Evolutionary conservation across 2,329 filamentous ascomycete genomes (phyloP), one percentile per base, ranked within the genome.

Genomic region (Aspergillus fumigatiaffinis): DNA sequence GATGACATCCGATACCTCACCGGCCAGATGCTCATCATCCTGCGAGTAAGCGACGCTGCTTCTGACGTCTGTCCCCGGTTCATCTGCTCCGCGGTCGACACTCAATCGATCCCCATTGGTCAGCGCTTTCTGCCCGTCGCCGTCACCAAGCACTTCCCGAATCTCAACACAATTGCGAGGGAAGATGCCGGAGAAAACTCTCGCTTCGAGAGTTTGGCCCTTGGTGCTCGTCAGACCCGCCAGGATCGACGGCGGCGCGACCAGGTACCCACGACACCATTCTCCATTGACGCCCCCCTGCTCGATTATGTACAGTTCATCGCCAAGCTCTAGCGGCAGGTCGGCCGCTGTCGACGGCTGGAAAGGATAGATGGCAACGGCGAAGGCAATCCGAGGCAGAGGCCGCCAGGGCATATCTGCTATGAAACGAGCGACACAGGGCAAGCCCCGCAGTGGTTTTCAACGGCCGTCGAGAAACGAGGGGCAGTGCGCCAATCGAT

Each of bases 181-280:
- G 71, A 99, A 99, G 68, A 99, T 96, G 67, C 94, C 94, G n/a
- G 92, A 96, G 73, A 97, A 99, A 57, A 99, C 94, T 63, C 94
- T 87, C 58, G 93, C 92, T 77, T 97, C 93, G 32, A 97, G 86
- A 0, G 92, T 95, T 74, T 97, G 91, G 50, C 94, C 93, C 73
- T 92, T 93, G 68, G 89, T 87, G 60, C 89, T 93, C 10, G 92
- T 97, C 72, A 99, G 79, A 50, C 93, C 94, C 20, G 94, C 91
- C 58, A 99, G 84, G 71, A 99, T 80, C 66, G 92, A 96, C 21
- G 94, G 94, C 53, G 94, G 93, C 62, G 94, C 92, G 65, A 99
- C 89, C 59, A 99, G 83, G 76, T 99, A 99, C 58, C 94, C 94
- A 54, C 94, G 88, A 76, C 93, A 89, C 95, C 94, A 99, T 73